phyloP scores from a whole-genome alignment of 2,329 filamentous ascomycete genomes.

The Fulvia fulva region DNA sequence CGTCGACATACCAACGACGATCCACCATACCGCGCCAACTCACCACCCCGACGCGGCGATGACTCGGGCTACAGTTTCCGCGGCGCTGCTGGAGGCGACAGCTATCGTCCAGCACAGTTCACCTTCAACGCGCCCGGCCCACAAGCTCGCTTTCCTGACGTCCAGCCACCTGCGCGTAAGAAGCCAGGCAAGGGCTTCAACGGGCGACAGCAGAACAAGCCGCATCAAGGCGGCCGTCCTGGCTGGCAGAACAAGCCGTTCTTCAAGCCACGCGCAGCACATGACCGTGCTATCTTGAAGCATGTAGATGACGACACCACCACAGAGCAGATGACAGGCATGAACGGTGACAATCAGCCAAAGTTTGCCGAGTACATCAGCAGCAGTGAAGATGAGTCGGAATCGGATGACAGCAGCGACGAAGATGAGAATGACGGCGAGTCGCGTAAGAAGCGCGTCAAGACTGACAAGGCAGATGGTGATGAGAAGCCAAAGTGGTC shows the following conservation, averaged over 20 bases:
- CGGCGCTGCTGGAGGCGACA: slow-evolving; percentile 21
- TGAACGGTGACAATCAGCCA: slow-evolving; percentile 36
- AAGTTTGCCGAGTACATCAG: slow-evolving; percentile 44
- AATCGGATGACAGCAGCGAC: slow-evolving; percentile 27
- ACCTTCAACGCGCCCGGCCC: slow-evolving; percentile 23
- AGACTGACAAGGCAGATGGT: slow-evolving; percentile 9
- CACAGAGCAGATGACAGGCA: slow-evolving; percentile 45
- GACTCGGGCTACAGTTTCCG: slow-evolving; percentile 23
- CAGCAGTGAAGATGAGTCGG: slow-evolving; percentile 24
- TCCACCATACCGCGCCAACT: slow-evolving; percentile 2
- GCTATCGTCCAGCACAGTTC: slow-evolving; percentile 20
- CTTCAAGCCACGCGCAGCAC: slow-evolving; percentile 33
- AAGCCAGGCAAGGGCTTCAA: background rate
- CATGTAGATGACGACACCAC: slow-evolving; percentile 37
- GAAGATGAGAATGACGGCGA: slow-evolving; percentile 24
- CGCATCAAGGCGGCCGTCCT: background rate
- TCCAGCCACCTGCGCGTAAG: slow-evolving; percentile 13
- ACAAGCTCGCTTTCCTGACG: slow-evolving; percentile 21
- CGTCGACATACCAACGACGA: background rate
- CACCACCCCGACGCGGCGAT: slow-evolving; percentile 1
- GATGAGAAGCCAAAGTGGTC: slow-evolving; percentile 71
- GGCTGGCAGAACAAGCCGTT: slow-evolving; percentile 9
- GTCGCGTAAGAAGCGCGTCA: slow-evolving; percentile 30
- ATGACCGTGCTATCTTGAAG: slow-evolving; percentile 44
- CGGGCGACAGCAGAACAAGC: slow-evolving; percentile 3